Conservation (phyloP, 345 rosid species). For the thale cress (Arabidopsis thaliana) region TAIR10.1 NC_003071.7:8427501-8428000, state of each 20-base stretch:
- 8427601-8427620: conserved; percentile 88
- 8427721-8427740: neutral
- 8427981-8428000: conserved; percentile 79
- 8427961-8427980: conserved; percentile 88
- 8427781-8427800: conserved; percentile 59
- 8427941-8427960: conserved; percentile 85
- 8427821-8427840: conserved; percentile 91
- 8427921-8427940: conserved; percentile 48
- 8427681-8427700: conserved; percentile 59
- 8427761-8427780: conserved; percentile 37
- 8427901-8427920: conserved; percentile 8
- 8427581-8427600: conserved; percentile 89
- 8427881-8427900: conserved; percentile 28
- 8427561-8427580: conserved; percentile 57
- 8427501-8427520: conserved; percentile 16
- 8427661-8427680: conserved; percentile 84
- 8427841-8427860: conserved; percentile 99
- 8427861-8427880: conserved; percentile 52
- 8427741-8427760: conserved; percentile 16
- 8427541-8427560: conserved; percentile 18
- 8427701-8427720: conserved; percentile 53
- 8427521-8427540: conserved; percentile 11
- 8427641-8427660: conserved; percentile 96
- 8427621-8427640: conserved; percentile 96
- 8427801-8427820: conserved; percentile 64